Evolutionary conservation across 2,329 filamentous ascomycete genomes (phyloP).

Genomic region (Fusarium aywerte): DNA sequence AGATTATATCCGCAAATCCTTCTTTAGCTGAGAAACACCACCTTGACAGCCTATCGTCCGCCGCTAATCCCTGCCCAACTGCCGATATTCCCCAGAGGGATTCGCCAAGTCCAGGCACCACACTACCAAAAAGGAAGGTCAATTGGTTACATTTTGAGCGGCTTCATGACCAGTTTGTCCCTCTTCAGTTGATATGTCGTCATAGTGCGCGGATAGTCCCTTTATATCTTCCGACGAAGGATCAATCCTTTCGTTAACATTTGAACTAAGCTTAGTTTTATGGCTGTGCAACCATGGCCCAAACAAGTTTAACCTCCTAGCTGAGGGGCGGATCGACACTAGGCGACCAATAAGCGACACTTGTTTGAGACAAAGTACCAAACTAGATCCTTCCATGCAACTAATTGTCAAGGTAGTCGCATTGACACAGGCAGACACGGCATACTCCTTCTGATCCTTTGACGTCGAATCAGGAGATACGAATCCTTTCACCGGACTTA

Average conservation of each 20-base stretch:
- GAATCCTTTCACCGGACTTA: background rate
- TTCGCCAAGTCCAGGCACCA: background rate
- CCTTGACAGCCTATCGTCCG: background rate
- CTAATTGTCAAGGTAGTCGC: background rate
- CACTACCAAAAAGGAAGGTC: background rate
- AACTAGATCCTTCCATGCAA: background rate
- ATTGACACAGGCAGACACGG: background rate
- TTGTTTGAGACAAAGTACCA: background rate
- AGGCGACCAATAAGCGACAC: background rate
- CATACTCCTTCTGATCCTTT: background rate
- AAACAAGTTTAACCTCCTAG: background rate
- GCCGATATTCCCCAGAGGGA: background rate
- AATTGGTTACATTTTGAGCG: background rate
- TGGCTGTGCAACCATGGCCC: background rate
- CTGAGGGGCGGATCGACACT: background rate
- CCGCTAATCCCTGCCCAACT: background rate
- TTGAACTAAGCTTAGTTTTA: background rate
- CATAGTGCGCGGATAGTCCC: background rate
- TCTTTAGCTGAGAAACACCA: background rate
- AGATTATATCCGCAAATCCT: background rate
- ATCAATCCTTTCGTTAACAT: background rate
- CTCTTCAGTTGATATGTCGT: background rate
- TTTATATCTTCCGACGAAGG: background rate
- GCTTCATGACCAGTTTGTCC: background rate
- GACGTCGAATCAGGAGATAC: background rate